Percentiles rank a stretch among this genome's conserved stretches.
These are phyloP conservation scores for Begonia loranthoides DNA, from an alignment of 306 rosid species.

Conservation along the genomic window DNA sequence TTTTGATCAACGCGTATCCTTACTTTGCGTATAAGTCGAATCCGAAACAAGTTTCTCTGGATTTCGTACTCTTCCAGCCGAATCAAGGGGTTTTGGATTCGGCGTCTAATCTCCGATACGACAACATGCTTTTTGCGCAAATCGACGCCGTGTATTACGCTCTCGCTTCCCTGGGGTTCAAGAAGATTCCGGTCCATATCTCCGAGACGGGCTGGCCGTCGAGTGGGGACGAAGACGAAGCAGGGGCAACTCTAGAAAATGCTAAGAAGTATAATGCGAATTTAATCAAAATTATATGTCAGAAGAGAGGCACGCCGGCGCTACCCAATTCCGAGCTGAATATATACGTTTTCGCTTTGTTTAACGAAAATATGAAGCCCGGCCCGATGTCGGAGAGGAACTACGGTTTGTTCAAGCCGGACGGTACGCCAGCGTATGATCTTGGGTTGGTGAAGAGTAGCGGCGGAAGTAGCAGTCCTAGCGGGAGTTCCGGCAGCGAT, in stretches of 20 bases:
- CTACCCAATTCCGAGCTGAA: conserved; percentile 61
- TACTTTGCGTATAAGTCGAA: conserved; percentile 76
- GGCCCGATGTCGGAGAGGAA: conserved; percentile 92
- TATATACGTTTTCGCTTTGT: conserved; percentile 79
- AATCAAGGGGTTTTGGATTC: conserved; percentile 70
- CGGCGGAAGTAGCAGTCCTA: conserved; percentile 8
- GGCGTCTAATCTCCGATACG: conserved; percentile 55
- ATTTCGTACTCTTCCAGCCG: conserved; percentile 73
- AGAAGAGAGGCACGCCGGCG: conserved; percentile 70
- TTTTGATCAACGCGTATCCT: conserved; percentile 89
- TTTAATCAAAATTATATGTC: conserved; percentile 35
- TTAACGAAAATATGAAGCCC: conserved; percentile 93
- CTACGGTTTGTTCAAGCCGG: conserved; percentile 87
- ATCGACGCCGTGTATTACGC: conserved; percentile 88
- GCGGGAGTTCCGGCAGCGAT: conserved; percentile 13
- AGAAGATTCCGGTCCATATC: conserved; percentile 66
- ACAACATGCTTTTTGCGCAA: conserved; percentile 87
- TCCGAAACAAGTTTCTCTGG: conserved; percentile 58
- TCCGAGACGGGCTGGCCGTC: conserved; percentile 99
- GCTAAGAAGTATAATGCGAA: conserved; percentile 89
- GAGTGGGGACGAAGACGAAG: conserved; percentile 73
- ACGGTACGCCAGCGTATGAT: conserved; percentile 54
- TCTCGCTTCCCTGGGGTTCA: conserved; percentile 35
- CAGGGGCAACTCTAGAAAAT: conserved; percentile 67
- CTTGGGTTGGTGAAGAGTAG: conserved; percentile 30